These are phyloP conservation scores for Acorus calamus DNA, from an alignment of 106 monocot species.

Conservation along the genomic window DNA sequence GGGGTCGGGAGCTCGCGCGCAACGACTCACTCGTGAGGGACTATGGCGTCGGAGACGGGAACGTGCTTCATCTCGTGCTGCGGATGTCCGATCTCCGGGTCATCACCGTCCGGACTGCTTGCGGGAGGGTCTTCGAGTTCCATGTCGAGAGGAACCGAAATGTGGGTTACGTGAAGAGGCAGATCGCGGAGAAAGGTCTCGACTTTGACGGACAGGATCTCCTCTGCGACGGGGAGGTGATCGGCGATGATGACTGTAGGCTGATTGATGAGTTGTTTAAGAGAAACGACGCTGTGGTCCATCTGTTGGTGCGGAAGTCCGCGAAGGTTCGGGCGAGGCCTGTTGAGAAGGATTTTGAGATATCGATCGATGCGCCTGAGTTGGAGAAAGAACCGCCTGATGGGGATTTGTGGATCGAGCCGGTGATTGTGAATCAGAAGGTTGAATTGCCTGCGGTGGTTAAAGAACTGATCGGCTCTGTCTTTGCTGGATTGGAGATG, in stretches of 20 bases:
- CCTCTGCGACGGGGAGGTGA: slow-evolving; percentile 60
- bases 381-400: neutral
- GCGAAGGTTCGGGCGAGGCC: slow-evolving; percentile 32
- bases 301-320: slow-evolving; percentile 35
- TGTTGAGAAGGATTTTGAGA: slow-evolving; percentile 28
- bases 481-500: slow-evolving; percentile 41
- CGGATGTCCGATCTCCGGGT: slow-evolving; percentile 40
- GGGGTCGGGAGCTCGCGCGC: slow-evolving; percentile 61
- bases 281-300: slow-evolving; percentile 36
- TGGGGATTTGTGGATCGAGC: slow-evolving; percentile 28
- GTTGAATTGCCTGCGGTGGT: slow-evolving; percentile 25
- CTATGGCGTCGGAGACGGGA: slow-evolving; percentile 63
- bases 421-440: slow-evolving; percentile 36
- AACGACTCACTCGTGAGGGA: slow-evolving; percentile 47
- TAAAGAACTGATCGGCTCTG: slow-evolving; percentile 23
- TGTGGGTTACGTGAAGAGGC: slow-evolving; percentile 52
- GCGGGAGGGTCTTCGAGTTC: slow-evolving; percentile 54
- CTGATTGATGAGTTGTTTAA: slow-evolving; percentile 48
- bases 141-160: slow-evolving; percentile 39
- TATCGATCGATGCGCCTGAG: slow-evolving; percentile 19
- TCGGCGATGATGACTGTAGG: slow-evolving; percentile 33
- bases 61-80: slow-evolving; percentile 61
- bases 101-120: slow-evolving; percentile 53
- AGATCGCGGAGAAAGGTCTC: slow-evolving; percentile 37
- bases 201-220: slow-evolving; percentile 37